A percentile compares a stretch with the other conserved stretches of the same genome.
Conservation (phyloP, 2,329 filamentous ascomycete species). For the Pezicula rhizophila region DNA sequence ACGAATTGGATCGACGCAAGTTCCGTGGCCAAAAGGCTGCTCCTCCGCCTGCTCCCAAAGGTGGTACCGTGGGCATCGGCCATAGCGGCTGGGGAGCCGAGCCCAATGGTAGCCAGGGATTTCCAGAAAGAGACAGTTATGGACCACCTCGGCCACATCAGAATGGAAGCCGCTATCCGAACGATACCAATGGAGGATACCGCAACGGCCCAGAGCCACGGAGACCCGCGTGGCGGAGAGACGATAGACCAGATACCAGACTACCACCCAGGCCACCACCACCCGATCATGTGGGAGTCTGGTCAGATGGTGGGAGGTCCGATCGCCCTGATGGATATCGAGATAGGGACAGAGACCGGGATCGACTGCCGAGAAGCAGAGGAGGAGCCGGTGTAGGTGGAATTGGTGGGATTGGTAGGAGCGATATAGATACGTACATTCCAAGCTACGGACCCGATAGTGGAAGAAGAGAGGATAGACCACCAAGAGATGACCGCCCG, state of each 20-base stretch:
- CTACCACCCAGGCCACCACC: conserved; percentile 25
- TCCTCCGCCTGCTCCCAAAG: conserved; percentile 84
- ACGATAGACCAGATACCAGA: conserved; percentile 23
- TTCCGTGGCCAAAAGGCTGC: conserved; percentile 80
- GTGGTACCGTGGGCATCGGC: conserved; percentile 77
- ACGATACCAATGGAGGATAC: conserved; percentile 13
- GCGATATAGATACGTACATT: conserved; percentile 43
- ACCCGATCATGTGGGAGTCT: conserved; percentile 17
- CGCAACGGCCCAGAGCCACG: conserved; percentile 26
- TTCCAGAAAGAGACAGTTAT: conserved; percentile 18
- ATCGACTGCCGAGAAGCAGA: conserved; percentile 5
- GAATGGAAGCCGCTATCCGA: conserved; percentile 22
- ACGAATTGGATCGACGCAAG: conserved; percentile 91
- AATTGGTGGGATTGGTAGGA: neutral
- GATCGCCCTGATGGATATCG: conserved; percentile 34
- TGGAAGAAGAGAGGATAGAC: conserved; percentile 33
- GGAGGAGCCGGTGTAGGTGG: conserved; percentile 13
- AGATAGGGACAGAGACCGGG: conserved; percentile 4
- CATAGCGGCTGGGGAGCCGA: conserved; percentile 30
- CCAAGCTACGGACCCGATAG: conserved; percentile 38
- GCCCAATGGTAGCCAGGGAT: conserved; percentile 17
- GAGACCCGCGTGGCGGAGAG: conserved; percentile 26
- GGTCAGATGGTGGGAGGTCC: conserved; percentile 18
- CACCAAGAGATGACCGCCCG: conserved; percentile 30
- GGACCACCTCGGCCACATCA: conserved; percentile 20